A percentile compares a stretch with the other conserved stretches of the same genome.
These are phyloP conservation scores for Hymenoscyphus linearis DNA, from an alignment of 2,329 filamentous ascomycete species.

Conservation along the genomic window DNA sequence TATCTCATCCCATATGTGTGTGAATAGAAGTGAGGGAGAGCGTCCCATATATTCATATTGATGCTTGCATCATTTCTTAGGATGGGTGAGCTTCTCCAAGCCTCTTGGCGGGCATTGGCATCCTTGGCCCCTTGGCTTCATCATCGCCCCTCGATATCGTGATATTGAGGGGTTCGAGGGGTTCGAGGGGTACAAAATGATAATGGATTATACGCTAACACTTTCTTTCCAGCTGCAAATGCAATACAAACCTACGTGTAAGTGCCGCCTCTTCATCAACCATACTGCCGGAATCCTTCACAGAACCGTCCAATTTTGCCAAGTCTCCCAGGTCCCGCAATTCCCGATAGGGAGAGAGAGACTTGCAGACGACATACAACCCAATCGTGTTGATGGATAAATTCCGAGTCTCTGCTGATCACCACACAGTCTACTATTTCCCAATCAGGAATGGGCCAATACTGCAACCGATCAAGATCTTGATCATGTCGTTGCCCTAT, in stretches of 20 bases:
- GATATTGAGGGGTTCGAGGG: not conserved
- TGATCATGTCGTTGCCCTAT: slow-evolving; percentile 18
- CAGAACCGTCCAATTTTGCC: not conserved
- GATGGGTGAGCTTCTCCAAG: not conserved
- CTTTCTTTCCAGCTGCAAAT: slow-evolving; percentile 22
- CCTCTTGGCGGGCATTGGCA: not conserved
- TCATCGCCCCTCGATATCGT: not conserved
- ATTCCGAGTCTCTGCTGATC: not conserved
- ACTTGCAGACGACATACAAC: not conserved
- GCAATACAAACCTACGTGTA: slow-evolving; percentile 28
- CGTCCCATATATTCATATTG: not conserved
- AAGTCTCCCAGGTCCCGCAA: not conserved
- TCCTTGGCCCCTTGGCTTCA: not conserved
- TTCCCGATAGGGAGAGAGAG: not conserved
- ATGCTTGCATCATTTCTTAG: not conserved
- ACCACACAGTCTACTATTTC: slow-evolving; percentile 28
- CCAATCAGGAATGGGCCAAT: slow-evolving; percentile 27
- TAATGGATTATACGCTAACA: slow-evolving; percentile 9
- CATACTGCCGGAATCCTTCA: not conserved
- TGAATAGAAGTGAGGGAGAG: not conserved
- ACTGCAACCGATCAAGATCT: slow-evolving; percentile 16
- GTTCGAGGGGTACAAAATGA: not conserved
- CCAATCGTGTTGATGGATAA: not conserved
- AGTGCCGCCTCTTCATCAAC: slow-evolving; percentile 10
- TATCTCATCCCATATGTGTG: not conserved